Evolutionary conservation across 495 filamentous ascomycete genomes (phyloP).

Genomic region (Chaetomidium leptoderma): DNA sequence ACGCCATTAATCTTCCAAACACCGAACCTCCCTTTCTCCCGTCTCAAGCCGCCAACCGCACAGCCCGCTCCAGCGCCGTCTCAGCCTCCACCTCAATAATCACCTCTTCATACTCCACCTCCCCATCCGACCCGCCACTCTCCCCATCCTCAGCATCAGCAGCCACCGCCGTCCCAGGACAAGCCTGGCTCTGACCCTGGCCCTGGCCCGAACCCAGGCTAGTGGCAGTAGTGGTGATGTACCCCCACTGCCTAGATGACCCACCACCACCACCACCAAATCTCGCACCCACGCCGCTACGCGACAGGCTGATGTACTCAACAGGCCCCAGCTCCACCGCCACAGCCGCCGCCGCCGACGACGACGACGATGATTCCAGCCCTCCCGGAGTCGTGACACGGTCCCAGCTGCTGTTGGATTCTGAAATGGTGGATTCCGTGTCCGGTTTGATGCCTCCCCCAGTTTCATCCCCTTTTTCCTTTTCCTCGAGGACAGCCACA

Average conservation of each 20-base stretch:
- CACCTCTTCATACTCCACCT: constrained; percentile 18
- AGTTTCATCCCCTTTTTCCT: neutral
- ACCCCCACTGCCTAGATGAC: neutral
- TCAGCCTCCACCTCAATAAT: constrained; percentile 14
- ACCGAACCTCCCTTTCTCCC: neutral
- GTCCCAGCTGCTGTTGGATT: neutral
- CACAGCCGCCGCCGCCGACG: neutral
- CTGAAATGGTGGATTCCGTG: neutral
- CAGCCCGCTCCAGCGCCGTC: constrained; percentile 17
- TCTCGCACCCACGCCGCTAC: neutral
- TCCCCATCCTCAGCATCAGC: too few species aligned
- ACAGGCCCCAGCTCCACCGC: neutral
- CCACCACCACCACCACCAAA: neutral
- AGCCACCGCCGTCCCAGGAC: neutral
- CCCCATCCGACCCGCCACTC: neutral
- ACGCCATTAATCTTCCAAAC: neutral
- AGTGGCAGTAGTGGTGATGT: too few species aligned
- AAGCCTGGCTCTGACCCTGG: neutral
- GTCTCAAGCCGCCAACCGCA: constrained; percentile 3
- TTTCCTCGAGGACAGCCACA: neutral
- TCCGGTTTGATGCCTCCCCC: neutral
- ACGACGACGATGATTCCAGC: neutral
- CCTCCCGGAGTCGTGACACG: neutral
- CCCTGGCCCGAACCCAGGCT: neutral
- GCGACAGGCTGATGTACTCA: neutral